Conservation (phyloP, 2,329 filamentous ascomycete genomes). For the Trichoderma oligosporum region DNA sequence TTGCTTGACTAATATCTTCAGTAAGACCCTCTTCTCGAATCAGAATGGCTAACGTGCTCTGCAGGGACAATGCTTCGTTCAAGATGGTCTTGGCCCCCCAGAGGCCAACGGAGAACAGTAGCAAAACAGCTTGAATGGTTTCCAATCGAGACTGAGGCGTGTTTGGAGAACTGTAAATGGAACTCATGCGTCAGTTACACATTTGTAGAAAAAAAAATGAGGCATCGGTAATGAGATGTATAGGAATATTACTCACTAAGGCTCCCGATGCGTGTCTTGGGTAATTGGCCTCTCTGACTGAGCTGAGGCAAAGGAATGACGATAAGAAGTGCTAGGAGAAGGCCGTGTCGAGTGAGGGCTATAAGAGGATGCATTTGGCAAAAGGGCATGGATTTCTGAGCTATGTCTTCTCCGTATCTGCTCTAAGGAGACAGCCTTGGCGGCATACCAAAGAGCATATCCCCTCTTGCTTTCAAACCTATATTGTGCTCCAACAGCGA, state of each 20-base stretch:
- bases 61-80: constrained; percentile 56
- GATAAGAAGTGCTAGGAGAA: constrained; percentile 54
- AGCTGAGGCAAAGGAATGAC: constrained; percentile 57
- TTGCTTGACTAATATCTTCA: constrained; percentile 45
- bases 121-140: constrained; percentile 60
- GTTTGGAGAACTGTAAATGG: constrained; percentile 48
- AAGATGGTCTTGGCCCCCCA: constrained; percentile 60
- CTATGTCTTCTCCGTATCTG: constrained; percentile 56
- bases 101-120: constrained; percentile 58
- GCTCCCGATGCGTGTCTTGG: constrained; percentile 56
- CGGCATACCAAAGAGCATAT: constrained; percentile 59
- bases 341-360: constrained; percentile 58
- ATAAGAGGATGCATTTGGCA: constrained; percentile 56
- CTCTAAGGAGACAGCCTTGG: constrained; percentile 55
- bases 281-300: constrained; percentile 55
- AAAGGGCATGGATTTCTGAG: constrained; percentile 52
- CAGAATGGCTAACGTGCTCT: constrained; percentile 55
- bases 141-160: constrained; percentile 58
- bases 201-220: too few species aligned
- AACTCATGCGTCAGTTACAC: background rate
- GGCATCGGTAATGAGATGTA: background rate
- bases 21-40: constrained; percentile 56
- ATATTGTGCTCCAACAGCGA: constrained; percentile 65
- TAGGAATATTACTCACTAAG: constrained; percentile 47
- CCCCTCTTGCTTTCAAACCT: constrained; percentile 58